These are phyloP conservation scores for Periconia macrospinosa DNA, from an alignment of 2,329 filamentous ascomycete species.

Conservation along the genomic window DNA sequence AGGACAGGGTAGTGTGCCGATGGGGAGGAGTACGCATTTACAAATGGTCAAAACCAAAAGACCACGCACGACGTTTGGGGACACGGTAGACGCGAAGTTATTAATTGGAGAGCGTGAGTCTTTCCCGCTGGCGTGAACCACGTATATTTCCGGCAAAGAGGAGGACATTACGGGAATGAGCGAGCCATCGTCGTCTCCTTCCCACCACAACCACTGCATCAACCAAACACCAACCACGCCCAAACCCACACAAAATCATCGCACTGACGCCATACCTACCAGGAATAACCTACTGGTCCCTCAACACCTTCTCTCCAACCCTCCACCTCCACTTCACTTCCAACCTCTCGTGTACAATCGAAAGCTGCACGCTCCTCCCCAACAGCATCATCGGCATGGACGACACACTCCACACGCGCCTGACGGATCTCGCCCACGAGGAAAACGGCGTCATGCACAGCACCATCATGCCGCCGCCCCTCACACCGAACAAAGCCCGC, in stretches of 20 bases:
- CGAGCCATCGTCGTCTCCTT: too few relatives aligned
- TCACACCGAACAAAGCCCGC: not conserved
- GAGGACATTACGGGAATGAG: too few relatives aligned
- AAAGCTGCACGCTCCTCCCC: conserved; percentile 16
- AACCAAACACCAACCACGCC: conserved; percentile 7
- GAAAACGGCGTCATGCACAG: conserved; percentile 24
- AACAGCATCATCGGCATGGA: conserved; percentile 25
- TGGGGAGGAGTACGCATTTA: not conserved
- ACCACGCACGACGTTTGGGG: conserved; percentile 15
- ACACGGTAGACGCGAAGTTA: conserved; percentile 6
- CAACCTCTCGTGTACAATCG: conserved; percentile 28
- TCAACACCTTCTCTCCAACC: conserved; percentile 34
- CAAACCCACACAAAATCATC: too few relatives aligned
- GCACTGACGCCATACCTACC: too few relatives aligned
- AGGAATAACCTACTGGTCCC: conserved; percentile 29
- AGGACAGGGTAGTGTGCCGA: not conserved
- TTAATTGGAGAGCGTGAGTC: conserved; percentile 25
- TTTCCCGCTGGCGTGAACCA: not conserved
- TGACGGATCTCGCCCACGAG: conserved; percentile 31
- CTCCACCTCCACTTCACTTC: conserved; percentile 36
- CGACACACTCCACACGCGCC: conserved; percentile 24
- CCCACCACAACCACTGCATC: not conserved
- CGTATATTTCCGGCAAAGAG: too few relatives aligned
- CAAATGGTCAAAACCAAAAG: not conserved
- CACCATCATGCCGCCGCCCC: conserved; percentile 11